Evolutionary conservation across 345 rosid species (phyloP).

Genomic region (Litchi chinensis): DNA sequence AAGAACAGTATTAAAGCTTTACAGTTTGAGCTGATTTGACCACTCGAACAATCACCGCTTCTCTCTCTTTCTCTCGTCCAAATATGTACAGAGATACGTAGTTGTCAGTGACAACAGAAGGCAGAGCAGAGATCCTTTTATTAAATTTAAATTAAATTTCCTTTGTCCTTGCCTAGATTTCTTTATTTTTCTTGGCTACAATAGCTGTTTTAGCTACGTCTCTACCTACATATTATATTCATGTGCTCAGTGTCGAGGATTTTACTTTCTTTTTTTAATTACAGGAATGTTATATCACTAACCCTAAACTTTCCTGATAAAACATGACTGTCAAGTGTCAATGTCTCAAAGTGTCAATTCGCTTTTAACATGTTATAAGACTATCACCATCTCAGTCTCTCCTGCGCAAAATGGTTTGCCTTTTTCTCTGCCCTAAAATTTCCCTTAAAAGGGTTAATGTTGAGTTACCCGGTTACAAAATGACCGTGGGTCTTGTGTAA

Average conservation of each 20-base stretch:
- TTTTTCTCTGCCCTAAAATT: constrained; percentile 21
- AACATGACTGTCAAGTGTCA: constrained; percentile 31
- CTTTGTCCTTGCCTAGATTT: constrained; percentile 31
- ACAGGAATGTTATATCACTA: constrained; percentile 19
- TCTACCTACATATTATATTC: not conserved
- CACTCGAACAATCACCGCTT: constrained; percentile 26
- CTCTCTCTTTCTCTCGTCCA: constrained; percentile 21
- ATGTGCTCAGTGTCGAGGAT: not conserved
- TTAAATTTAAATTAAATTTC: constrained; percentile 21
- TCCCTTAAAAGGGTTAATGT: constrained; percentile 27
- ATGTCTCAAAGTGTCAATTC: not conserved
- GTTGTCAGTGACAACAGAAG: constrained; percentile 50
- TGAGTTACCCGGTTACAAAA: constrained; percentile 22
- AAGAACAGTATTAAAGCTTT: constrained; percentile 12
- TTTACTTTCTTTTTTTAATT: constrained; percentile 21
- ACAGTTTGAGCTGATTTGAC: constrained; percentile 38
- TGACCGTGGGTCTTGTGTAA: constrained; percentile 21
- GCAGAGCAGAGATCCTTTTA: constrained; percentile 42
- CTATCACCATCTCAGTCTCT: constrained; percentile 34
- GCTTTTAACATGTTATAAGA: constrained; percentile 27
- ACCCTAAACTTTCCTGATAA: constrained; percentile 35
- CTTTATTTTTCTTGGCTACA: constrained; percentile 11
- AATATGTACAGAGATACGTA: constrained; percentile 39
- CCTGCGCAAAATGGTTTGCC: constrained; percentile 15
- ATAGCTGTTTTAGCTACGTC: constrained; percentile 22